phyloP scores from a whole-genome alignment of 495 filamentous ascomycete species.

The Staphylotrichum tortipilum region DNA sequence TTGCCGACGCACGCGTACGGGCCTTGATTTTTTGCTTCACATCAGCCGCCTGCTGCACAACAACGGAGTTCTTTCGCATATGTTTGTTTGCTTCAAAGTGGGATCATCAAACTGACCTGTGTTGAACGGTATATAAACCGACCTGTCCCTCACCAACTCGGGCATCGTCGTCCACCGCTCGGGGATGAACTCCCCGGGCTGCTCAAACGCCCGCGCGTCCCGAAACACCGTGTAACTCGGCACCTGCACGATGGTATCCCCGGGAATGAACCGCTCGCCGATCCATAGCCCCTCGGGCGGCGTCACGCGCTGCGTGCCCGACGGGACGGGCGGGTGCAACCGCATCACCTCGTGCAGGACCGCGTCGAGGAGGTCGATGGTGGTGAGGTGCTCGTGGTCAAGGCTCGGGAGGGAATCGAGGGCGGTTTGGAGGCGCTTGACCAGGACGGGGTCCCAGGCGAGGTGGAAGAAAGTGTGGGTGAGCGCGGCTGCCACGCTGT shows the following conservation, averaged over 20 bases:
- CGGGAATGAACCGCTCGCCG: constrained; percentile 31
- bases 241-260: constrained; percentile 23
- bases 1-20: constrained; percentile 22
- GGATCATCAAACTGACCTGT: constrained; percentile 15
- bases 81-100: background rate
- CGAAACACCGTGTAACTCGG: constrained; percentile 21
- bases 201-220: constrained; percentile 20
- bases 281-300: constrained; percentile 39
- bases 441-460: constrained; percentile 31
- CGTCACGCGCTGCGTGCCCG: constrained; percentile 33
- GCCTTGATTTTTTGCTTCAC: too few species aligned
- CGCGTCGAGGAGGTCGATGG: constrained; percentile 32
- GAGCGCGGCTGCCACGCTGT: constrained; percentile 42
- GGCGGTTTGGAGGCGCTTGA: constrained; percentile 31
- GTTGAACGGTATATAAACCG: constrained; percentile 29
- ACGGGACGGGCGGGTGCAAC: constrained; percentile 43
- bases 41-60: too few species aligned
- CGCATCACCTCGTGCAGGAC: constrained; percentile 48
- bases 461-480: constrained; percentile 44
- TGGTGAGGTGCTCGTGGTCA: constrained; percentile 13
- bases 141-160: constrained; percentile 27
- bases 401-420: constrained; percentile 25
- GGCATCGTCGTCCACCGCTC: constrained; percentile 36
- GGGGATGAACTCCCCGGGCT: constrained; percentile 33
- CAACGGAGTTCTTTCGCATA: background rate